Percentiles rank a stretch among this genome's conserved stretches.
phyloP scores from a whole-genome alignment of 2,329 filamentous ascomycete species.

The Fusarium subglutinans region DNA sequence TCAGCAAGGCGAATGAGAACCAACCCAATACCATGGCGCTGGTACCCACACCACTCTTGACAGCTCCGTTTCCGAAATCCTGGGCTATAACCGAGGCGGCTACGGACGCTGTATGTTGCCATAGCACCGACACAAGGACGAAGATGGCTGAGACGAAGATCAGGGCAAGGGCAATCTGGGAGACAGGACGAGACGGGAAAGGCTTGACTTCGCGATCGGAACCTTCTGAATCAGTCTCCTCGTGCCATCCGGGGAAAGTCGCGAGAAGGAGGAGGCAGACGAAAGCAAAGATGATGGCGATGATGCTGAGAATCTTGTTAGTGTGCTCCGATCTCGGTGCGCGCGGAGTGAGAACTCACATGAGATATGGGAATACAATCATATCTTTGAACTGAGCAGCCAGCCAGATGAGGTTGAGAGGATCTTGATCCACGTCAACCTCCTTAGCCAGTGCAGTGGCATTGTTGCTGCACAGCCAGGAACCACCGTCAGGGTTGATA shows the following conservation, averaged over 20 bases:
- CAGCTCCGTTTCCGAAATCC: constrained; percentile 89
- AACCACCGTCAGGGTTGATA: constrained; percentile 88
- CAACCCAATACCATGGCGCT: constrained; percentile 97
- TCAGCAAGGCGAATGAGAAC: constrained; percentile 94
- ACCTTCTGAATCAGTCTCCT: constrained; percentile 82
- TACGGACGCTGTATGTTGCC: constrained; percentile 96
- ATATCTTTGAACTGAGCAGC: constrained; percentile 97
- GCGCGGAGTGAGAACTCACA: constrained; percentile 66
- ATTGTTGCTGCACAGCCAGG: constrained; percentile 97
- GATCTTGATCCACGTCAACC: constrained; percentile 90
- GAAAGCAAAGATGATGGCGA: constrained; percentile 97
- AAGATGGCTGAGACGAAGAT: constrained; percentile 83
- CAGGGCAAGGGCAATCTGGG: constrained; percentile 90
- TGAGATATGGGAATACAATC: constrained; percentile 96
- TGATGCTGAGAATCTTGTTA: constrained; percentile 70
- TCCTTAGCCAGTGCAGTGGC: constrained; percentile 92
- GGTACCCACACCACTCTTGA: constrained; percentile 88
- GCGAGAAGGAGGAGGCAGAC: constrained; percentile 93
- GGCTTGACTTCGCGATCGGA: constrained; percentile 92
- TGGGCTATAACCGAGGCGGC: constrained; percentile 93
- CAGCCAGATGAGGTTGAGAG: constrained; percentile 96
- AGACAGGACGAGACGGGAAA: constrained; percentile 91
- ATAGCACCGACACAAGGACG: constrained; percentile 78
- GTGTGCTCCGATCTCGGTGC: not conserved
- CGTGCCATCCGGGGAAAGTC: constrained; percentile 97